Base-by-base conservation (phyloP, 805 yeast genomes). In the Ogataea pini region DNA sequence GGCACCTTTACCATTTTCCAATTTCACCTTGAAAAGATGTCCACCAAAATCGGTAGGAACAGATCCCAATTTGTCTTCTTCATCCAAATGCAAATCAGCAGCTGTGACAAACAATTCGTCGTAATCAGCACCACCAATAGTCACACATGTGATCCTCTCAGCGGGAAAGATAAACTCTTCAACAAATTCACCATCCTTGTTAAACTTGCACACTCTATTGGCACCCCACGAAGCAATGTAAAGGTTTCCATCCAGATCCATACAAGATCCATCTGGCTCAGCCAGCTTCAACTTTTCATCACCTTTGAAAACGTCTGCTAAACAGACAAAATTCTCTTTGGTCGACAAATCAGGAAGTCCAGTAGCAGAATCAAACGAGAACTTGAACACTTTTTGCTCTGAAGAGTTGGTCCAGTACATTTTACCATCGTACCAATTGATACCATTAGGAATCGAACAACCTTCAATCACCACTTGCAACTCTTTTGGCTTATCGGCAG, bases 241-340 rank as follows among this genome's bases (percentile, higher is more conserved):
- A 33, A 90, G 61, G 44, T 77, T 72, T 7, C 80, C 83, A 28
- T 72, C 65, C 2, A 66, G 66, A 36, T 86, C 80, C 54, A 86
- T 67, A 20, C 83, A 72, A 54, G 86, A 74, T 17, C 97, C 97
- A 64, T 90, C 97, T 0, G 96, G 96, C 56, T 82, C 94, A 7
- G 83, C 79, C 4, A 68, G 61, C 16, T 59, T 65, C 19, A 50
- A 36, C 12, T 46, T 42, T n/a, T 44, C 39, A 12, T 45, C 28
- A 12, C 41, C 47, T 31, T 48, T 44, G 49, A 55, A 52, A 10
- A 54, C 19, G 22, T 51, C 42, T 2, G 43, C 20, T 22, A 73
- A 57, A 13, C 72, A 66, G 43, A 81, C 68, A 52, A 73, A 73
- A 18, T 63, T 62, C n/a, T 58, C 50, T 47, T 68, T 69, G 44